A percentile compares a stretch with the other conserved stretches of the same genome.
Evolutionary conservation across 1,284 basidiomycete species (phyloP).

Genomic region (Xerocomus minutiporus): DNA sequence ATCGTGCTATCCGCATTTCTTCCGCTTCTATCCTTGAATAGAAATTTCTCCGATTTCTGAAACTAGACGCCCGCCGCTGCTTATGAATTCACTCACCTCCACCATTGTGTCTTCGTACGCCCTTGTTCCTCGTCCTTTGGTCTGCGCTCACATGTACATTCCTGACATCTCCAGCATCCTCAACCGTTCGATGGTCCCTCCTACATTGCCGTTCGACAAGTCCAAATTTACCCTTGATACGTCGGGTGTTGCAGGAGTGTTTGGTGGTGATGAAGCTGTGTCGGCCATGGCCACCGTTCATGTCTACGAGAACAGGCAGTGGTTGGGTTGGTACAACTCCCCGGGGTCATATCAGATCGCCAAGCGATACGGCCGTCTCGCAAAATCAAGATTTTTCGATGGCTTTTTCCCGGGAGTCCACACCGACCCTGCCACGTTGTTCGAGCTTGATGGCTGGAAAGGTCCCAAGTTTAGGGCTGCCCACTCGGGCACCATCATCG

Average conservation of each 20-base stretch:
- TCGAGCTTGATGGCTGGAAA: conserved; percentile 26
- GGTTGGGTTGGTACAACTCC: conserved; percentile 36
- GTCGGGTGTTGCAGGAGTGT: conserved; percentile 29
- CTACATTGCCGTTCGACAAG: conserved; percentile 13
- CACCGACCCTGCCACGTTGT: conserved; percentile 25
- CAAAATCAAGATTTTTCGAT: conserved; percentile 29
- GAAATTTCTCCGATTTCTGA: background rate
- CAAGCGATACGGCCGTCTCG: conserved; percentile 25
- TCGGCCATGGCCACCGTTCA: conserved; percentile 35
- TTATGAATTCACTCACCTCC: conserved; percentile 3
- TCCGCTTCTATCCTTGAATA: background rate
- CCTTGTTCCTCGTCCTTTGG: background rate
- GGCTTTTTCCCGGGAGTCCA: conserved; percentile 31
- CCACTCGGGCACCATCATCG: conserved; percentile 27
- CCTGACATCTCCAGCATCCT: conserved; percentile 17
- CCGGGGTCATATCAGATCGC: conserved; percentile 35
- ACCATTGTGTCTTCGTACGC: conserved; percentile 9
- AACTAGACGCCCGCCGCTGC: background rate
- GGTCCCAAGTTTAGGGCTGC: conserved; percentile 29
- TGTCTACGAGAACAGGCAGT: conserved; percentile 28
- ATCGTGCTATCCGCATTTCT: background rate
- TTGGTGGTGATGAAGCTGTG: conserved; percentile 35
- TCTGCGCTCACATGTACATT: conserved; percentile 21
- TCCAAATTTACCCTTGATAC: conserved; percentile 26
- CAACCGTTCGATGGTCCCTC: conserved; percentile 11